These are phyloP conservation scores for Xylaria sp. DNA, from an alignment of 2,329 filamentous ascomycete species.

Conservation along the genomic window DNA sequence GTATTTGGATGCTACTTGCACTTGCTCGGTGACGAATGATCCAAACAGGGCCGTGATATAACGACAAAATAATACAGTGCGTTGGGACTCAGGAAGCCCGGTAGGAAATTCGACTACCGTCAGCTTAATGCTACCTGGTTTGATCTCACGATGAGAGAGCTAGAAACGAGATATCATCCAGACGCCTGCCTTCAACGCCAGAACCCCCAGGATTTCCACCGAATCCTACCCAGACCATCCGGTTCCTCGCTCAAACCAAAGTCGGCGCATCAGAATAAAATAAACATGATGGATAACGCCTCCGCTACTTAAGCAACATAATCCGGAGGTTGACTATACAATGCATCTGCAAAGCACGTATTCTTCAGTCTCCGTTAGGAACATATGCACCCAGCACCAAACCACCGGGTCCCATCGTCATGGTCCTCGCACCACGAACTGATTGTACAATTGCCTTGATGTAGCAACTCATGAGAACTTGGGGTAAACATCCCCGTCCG, in stretches of 20 bases:
- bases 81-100: background rate
- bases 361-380: conserved; percentile 1
- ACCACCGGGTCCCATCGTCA: conserved; percentile 9
- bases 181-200: conserved; percentile 26
- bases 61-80: background rate
- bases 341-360: background rate
- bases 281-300: conserved; percentile 16
- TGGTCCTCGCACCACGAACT: conserved; percentile 20
- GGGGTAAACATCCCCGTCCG: background rate
- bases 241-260: conserved; percentile 16
- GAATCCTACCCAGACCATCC: conserved; percentile 14
- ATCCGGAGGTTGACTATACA: background rate
- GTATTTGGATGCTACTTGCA: background rate
- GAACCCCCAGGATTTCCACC: conserved; percentile 14
- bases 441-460: conserved; percentile 15
- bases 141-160: background rate
- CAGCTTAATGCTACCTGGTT: conserved; percentile 2
- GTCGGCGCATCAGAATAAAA: conserved; percentile 14
- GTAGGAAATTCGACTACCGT: conserved; percentile 14
- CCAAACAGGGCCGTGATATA: too few relatives aligned
- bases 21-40: background rate
- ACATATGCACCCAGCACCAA: background rate
- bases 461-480: background rate
- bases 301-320: conserved; percentile 3
- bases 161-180: background rate